Evolutionary conservation across 495 filamentous ascomycete genomes (phyloP).

Genomic region (Amniculicola lignicola): DNA sequence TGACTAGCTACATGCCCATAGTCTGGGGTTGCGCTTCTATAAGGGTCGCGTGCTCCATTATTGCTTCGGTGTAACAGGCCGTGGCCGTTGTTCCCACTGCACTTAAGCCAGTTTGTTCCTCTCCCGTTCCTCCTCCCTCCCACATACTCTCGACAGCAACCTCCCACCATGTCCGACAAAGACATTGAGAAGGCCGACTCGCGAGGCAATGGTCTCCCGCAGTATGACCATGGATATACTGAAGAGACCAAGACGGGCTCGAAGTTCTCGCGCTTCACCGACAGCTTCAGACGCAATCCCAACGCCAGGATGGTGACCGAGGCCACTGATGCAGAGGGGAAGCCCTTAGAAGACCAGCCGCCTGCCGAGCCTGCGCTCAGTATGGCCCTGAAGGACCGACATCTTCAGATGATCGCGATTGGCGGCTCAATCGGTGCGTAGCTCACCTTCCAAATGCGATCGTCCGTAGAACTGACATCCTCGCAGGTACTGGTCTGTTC

Average conservation of each 20-base stretch:
- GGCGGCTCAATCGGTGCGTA: conserved; percentile 84
- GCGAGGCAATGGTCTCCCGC: neutral
- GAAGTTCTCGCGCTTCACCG: conserved; percentile 40
- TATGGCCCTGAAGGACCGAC: conserved; percentile 73
- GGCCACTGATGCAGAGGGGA: conserved; percentile 56
- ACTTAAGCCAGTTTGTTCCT: neutral
- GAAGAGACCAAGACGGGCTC: conserved; percentile 21
- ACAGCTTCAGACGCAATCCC: conserved; percentile 83
- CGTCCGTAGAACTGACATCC: neutral
- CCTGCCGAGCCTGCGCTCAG: conserved; percentile 74
- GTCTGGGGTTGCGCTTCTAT: too few relatives aligned
- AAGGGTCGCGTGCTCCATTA: neutral
- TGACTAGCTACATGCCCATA: too few relatives aligned
- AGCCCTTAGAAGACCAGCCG: conserved; percentile 67
- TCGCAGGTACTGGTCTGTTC: conserved; percentile 83
- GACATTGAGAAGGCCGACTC: conserved; percentile 27
- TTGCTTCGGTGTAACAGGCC: too few relatives aligned
- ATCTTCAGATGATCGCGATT: conserved; percentile 97
- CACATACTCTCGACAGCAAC: neutral
- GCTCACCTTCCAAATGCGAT: neutral
- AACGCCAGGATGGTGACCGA: conserved; percentile 55
- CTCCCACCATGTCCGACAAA: conserved; percentile 15
- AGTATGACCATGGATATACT: conserved; percentile 29
- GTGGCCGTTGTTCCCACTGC: too few relatives aligned
- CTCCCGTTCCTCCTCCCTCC: neutral